A percentile compares a stretch with the other conserved stretches of the same genome.
Conservation (phyloP, 2,329 filamentous ascomycete genomes). For the Ascochyta clinopodiicola region DNA sequence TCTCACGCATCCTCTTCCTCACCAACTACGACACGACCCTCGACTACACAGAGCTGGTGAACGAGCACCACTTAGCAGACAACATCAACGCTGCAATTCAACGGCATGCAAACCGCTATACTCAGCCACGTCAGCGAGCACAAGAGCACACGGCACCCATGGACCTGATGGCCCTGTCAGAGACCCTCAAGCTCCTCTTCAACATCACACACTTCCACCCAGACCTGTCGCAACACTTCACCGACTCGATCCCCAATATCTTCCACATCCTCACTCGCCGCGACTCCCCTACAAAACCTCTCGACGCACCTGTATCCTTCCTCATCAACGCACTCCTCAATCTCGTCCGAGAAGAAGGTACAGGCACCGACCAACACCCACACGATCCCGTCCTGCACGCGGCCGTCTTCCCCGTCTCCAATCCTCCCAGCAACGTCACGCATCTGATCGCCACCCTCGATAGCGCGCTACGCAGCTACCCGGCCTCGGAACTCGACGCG, state of each 20-base stretch:
- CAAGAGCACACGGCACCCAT: constrained; percentile 60
- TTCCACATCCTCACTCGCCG: constrained; percentile 71
- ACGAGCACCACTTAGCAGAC: constrained; percentile 70
- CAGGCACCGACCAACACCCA: constrained; percentile 37
- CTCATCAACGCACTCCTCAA: constrained; percentile 84
- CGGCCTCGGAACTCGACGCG: constrained; percentile 73
- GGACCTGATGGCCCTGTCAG: constrained; percentile 79
- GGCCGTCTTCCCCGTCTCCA: constrained; percentile 70
- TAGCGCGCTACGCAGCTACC: constrained; percentile 67
- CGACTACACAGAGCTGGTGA: constrained; percentile 69
- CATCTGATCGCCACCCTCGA: constrained; percentile 75
- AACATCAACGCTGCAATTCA: constrained; percentile 72
- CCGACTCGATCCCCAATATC: constrained; percentile 71
- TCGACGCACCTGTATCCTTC: constrained; percentile 74
- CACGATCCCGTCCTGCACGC: constrained; percentile 52
- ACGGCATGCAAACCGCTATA: constrained; percentile 64
- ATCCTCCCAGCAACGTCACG: constrained; percentile 66
- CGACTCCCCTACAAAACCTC: constrained; percentile 66
- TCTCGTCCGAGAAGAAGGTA: constrained; percentile 68
- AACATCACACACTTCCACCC: constrained; percentile 81
- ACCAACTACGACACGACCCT: constrained; percentile 78
- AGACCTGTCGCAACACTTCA: constrained; percentile 67
- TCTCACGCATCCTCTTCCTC: constrained; percentile 79
- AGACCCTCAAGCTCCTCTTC: constrained; percentile 87
- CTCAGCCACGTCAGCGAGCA: constrained; percentile 39